Evolutionary conservation across 176 grass and related monocot species (phyloP), one percentile per base, ranked within the genome.

Genomic region (Tuctoria greenei): DNA sequence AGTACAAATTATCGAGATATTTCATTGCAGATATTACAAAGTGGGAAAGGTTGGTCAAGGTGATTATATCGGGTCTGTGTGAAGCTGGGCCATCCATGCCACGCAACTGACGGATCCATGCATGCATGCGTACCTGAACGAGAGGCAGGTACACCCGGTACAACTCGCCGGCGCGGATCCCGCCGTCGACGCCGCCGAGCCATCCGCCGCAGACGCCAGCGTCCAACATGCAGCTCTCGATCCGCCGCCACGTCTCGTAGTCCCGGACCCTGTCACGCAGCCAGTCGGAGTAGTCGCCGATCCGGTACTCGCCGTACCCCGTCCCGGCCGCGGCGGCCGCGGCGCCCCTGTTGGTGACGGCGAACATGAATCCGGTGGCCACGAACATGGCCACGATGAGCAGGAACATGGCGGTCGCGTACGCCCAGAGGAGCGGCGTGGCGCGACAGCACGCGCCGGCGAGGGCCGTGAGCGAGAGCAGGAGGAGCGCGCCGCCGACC

Each of bases 211-310:
- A 95, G 41, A 95, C 67, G 61, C 75, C 81, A 1, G 79, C 83
- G 47, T 79, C 79, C 28, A 41, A 37, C 67, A 95, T 51, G 83
- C 92, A 95, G 80, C 88, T 86, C 85, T 86, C 66, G 71, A 91
- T 88, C 64, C 64, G 68, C 0, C 9, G 46, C 92, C 88, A 95
- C 47, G 71, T 86, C 34, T 88, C 73, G 60, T 84, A 88, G 65
- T 91, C 76, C 54, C 13, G 17, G 15, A 94, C 72, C 61, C 59
- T 71, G 72, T 67, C 67, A 69, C 73, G 86, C 27, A 94, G 78
- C 92, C 92, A 94, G 37, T 76, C 76, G 25, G 92, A 91, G 83
- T 94, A 94, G 69, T 94, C 88, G 4, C 83, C 79, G 67, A 95
- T 68, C 51, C 79, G 81, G 75, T 91, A 88, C 9, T 84, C 83